Conservation (phyloP, 805 yeast species). For the Hanseniaspora guilliermondii region DNA sequence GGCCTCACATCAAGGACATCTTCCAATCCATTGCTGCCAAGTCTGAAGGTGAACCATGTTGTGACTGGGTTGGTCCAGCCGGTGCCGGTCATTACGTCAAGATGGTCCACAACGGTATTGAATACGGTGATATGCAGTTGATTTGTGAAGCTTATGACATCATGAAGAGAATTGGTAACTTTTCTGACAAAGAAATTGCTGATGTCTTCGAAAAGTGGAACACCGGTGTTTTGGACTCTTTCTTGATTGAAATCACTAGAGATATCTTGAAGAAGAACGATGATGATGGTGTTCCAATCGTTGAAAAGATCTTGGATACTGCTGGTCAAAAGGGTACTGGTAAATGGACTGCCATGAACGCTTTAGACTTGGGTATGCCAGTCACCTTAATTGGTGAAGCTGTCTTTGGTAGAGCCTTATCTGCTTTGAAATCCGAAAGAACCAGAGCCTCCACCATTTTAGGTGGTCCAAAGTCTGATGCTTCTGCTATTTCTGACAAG, state of each 20-base stretch:
- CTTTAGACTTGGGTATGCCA: slow-evolving; percentile 95
- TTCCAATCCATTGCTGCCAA: slow-evolving; percentile 95
- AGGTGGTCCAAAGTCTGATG: slow-evolving; percentile 60
- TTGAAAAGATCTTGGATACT: slow-evolving; percentile 89
- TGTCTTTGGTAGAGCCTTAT: slow-evolving; percentile 89
- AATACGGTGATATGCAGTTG: slow-evolving; percentile 99
- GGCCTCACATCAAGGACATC: slow-evolving; percentile 96
- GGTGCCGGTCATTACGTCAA: slow-evolving; percentile 98
- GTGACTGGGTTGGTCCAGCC: slow-evolving; percentile 99
- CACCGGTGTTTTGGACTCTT: slow-evolving; percentile 93
- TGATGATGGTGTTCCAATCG: slow-evolving; percentile 80
- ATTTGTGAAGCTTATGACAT: slow-evolving; percentile 95
- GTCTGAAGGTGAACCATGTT: slow-evolving; percentile 97
- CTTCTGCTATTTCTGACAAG: slow-evolving; percentile 57
- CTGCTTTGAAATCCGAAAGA: slow-evolving; percentile 88
- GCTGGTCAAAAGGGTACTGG: slow-evolving; percentile 99
- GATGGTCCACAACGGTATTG: slow-evolving; percentile 99
- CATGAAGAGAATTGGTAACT: slow-evolving; percentile 85
- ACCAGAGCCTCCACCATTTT: slow-evolving; percentile 66
- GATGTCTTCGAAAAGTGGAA: slow-evolving; percentile 89
- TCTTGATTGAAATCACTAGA: slow-evolving; percentile 91
- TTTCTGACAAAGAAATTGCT: slow-evolving; percentile 83
- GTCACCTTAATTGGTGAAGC: slow-evolving; percentile 98
- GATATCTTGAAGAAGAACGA: slow-evolving; percentile 85
- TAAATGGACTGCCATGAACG: slow-evolving; percentile 98